Evolutionary conservation across 805 yeast species (phyloP), one percentile per base, ranked within the genome.

Genomic region (Candida pseudofarinosa): DNA sequence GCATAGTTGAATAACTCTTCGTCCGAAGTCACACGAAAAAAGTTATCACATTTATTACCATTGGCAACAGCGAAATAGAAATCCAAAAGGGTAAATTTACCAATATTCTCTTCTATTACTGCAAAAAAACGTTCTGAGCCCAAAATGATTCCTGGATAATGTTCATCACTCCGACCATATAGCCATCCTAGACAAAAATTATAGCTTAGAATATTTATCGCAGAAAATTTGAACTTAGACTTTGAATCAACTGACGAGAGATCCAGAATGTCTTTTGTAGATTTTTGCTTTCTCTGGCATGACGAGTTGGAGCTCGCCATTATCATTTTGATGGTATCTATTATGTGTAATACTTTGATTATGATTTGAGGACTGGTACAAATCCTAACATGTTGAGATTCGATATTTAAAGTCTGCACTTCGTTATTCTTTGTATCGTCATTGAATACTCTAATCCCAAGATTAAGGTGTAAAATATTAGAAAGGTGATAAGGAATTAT

Each of bases 161-260:
- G 66, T 17, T 71, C 72, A 1, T 55, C 46, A 1, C 59, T 56
- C 4, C 59, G 59, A n/a, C 76, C 81, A 55, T 84, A 85, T 3
- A 85, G 57, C 89, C 96, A 88, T 0, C 96, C 95, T 28, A 85
- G 45, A 47, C 95, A 85, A 45, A 85, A 69, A 48, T 83, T 77
- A 50, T 81, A 76, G 0, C 88, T 77, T 4, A 81, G 57, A 18
- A 84, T 68, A 38, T 79, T 84, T 23, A 84, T 63, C 0, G 87
- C 69, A 37, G 71, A 73, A 47, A 72, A 67, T n/a, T 60, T 60
- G 38, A 64, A 44, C 13, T 20, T 20, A 15, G 13, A 19, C 7
- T n/a, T 10, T 12, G 16, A 26, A 15, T 26, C 18, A 15, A 12
- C 33, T 10, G 14, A 15, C 13, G 18, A 13, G n/a, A 19, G 4